Evolutionary conservation across 2,329 filamentous ascomycete species (phyloP), one percentile per base, ranked within the genome.

Genomic region (Aureobasidium sp.): DNA sequence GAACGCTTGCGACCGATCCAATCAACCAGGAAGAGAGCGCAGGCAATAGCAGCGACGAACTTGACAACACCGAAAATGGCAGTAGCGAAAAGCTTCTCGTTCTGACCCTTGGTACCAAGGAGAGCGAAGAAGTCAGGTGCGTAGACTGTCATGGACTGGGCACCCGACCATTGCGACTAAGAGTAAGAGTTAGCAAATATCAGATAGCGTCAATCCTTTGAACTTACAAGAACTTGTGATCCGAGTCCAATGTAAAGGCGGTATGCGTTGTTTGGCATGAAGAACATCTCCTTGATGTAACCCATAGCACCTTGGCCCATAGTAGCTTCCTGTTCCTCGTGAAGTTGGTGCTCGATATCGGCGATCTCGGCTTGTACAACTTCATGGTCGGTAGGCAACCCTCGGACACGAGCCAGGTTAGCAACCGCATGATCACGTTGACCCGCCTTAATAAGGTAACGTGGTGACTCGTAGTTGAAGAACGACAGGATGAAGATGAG

Each of bases 41-140:
- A 92, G 44, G 83, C 66, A 37, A 92, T 71, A 20, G 87, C 83
- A 0, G 86, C 80, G 7, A 83, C 71, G 56, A 92, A 82, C 71
- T 92, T 92, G 67, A 91, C 79, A 59, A 90, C 82, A 53, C 89
- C 88, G 59, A 91, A 90, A 55, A 92, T 83, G 5, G 84, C 87
- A 0, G 87, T 90, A 15, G 88, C 82, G 27, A 91, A 83, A 0
- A 91, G 81, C 41, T 83, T 84, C 71, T 90, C 85, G 44, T 85
- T 81, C 43, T 81, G 80, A 10, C 87, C 87, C 1, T 80, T 82
- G 51, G 88, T 84, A 3, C 88, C 89, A 41, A 92, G 80, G 50
- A 91, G 79, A 13, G 78, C 78, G 73, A 92, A 92, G 52, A 91
- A 81, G 64, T 90, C 84, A 0, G 85, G 83, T 0, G 88, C 88